Evolutionary conservation across 1,284 basidiomycete species (phyloP).

Genomic region (Ustilago tritici): DNA sequence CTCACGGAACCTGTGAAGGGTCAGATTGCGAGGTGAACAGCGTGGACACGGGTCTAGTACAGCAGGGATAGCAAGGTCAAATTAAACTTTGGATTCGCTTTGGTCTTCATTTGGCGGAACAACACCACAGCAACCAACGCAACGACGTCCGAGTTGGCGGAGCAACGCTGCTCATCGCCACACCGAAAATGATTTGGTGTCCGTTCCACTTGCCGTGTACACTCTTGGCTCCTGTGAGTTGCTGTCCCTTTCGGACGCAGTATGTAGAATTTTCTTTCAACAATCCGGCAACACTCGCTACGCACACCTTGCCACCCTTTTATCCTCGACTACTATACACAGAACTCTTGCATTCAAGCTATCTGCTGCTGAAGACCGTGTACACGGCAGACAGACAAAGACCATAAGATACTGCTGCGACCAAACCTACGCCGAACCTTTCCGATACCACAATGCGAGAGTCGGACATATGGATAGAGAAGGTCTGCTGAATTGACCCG

Average conservation of each 20-base stretch:
- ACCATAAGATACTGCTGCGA: too few species aligned
- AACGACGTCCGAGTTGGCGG: slow-evolving; percentile 8
- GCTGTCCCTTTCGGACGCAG: background rate
- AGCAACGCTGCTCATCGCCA: background rate
- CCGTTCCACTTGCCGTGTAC: background rate
- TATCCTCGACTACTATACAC: too few species aligned
- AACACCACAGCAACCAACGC: background rate
- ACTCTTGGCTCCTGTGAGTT: background rate
- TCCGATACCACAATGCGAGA: too few species aligned
- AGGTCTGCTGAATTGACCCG: background rate
- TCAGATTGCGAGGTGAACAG: background rate
- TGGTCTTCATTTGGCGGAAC: background rate
- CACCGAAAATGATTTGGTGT: background rate
- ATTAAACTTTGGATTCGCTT: background rate
- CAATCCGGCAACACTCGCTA: background rate
- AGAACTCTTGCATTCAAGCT: too few species aligned
- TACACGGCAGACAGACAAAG: too few species aligned
- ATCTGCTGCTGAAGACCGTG: too few species aligned
- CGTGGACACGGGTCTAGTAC: background rate
- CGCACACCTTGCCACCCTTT: background rate
- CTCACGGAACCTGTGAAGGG: background rate
- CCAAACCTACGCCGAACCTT: too few species aligned
- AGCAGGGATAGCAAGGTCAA: background rate
- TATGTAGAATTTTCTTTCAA: slow-evolving; percentile 5
- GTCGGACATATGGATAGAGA: background rate